Conservation (phyloP, 2,329 filamentous ascomycete genomes). For the Fusarium solani-melongenae region DNA sequence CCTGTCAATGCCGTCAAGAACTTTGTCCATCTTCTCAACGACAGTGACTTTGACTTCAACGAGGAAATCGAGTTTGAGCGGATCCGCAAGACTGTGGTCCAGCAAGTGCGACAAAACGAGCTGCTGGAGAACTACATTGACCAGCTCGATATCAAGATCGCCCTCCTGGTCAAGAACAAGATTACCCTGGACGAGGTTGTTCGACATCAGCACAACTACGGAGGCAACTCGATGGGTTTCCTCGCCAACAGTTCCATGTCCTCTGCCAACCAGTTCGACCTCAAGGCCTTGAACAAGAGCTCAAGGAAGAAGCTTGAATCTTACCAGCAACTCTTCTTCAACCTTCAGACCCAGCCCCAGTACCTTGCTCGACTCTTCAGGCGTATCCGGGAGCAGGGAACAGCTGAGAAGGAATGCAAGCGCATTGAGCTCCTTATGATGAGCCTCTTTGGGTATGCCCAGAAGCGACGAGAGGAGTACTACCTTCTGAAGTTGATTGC, state of each 20-base stretch:
- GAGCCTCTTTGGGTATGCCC: constrained; percentile 96
- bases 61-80: constrained; percentile 98
- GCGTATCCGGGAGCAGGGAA: constrained; percentile 83
- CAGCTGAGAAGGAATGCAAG: constrained; percentile 91
- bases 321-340: constrained; percentile 98
- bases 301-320: constrained; percentile 95
- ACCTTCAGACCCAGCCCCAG: constrained; percentile 94
- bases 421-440: constrained; percentile 93
- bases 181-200: constrained; percentile 98
- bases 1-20: constrained; percentile 97
- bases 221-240: constrained; percentile 85
- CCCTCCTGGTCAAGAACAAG: constrained; percentile 98
- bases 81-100: constrained; percentile 93
- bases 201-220: constrained; percentile 95
- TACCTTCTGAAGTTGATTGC: constrained; percentile 91
- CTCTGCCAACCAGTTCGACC: constrained; percentile 91
- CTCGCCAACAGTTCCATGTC: constrained; percentile 89
- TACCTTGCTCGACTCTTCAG: constrained; percentile 92
- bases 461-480: constrained; percentile 97
- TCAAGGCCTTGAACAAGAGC: constrained; percentile 97
- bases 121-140: constrained; percentile 98
- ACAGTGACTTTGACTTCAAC: constrained; percentile 99
- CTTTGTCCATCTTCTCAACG: constrained; percentile 96
- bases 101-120: constrained; percentile 97
- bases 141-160: constrained; percentile 98